Percentiles rank a stretch among this genome's conserved stretches.
Conservation (phyloP, 2,329 filamentous ascomycete species). For the Diaporthe velutina region DNA sequence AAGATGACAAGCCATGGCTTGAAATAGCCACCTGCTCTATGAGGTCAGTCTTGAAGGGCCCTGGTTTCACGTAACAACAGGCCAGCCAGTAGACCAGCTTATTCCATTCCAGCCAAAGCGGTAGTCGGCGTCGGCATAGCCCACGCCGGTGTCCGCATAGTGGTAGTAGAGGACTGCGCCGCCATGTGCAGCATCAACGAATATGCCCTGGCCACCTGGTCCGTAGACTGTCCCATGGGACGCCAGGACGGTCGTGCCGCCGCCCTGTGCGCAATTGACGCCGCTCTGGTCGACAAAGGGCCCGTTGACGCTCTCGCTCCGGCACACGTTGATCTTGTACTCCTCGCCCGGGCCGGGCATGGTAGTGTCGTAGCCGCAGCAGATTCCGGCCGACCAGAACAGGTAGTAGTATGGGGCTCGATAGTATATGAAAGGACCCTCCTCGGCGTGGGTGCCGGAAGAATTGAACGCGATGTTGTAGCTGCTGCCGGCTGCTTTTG, state of each 20-base stretch:
- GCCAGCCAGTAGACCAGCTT: slow-evolving; percentile 59
- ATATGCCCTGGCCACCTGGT: slow-evolving; percentile 73
- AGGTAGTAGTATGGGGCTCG: slow-evolving; percentile 72
- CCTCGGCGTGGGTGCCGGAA: slow-evolving; percentile 63
- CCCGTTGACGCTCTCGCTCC: slow-evolving; percentile 64
- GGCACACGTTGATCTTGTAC: slow-evolving; percentile 76
- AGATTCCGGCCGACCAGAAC: slow-evolving; percentile 72
- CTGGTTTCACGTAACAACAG: slow-evolving; percentile 40
- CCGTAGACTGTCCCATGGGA: slow-evolving; percentile 71
- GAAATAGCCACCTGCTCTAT: not conserved
- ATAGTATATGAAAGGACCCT: slow-evolving; percentile 69
- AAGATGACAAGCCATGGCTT: no score
- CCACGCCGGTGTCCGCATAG: slow-evolving; percentile 68
- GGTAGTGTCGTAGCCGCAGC: slow-evolving; percentile 69
- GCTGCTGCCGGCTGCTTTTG: slow-evolving; percentile 44
- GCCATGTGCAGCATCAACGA: slow-evolving; percentile 56
- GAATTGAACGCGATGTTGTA: slow-evolving; percentile 67
- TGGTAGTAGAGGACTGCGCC: slow-evolving; percentile 74
- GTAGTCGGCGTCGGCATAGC: slow-evolving; percentile 61
- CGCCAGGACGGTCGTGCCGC: slow-evolving; percentile 69
- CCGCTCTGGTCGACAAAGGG: slow-evolving; percentile 70
- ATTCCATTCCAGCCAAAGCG: slow-evolving; percentile 61
- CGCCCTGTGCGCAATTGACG: slow-evolving; percentile 63
- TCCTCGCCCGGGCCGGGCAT: slow-evolving; percentile 69
- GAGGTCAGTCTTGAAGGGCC: not conserved